Base-by-base conservation (phyloP, 768 basidiomycete species). In the Leucocoprinus birnbaumii region DNA sequence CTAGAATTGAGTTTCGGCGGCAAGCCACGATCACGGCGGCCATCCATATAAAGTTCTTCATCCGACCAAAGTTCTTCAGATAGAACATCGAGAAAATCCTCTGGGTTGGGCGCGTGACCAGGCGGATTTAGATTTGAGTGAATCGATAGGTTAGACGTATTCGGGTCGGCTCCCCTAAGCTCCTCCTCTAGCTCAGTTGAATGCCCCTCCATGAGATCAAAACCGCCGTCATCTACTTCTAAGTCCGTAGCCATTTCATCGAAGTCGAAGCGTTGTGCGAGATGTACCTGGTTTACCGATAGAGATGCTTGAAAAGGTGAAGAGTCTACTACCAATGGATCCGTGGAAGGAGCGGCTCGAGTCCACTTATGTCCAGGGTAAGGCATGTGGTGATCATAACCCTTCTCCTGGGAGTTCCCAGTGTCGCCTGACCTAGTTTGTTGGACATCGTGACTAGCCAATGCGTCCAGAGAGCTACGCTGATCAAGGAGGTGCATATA, bases 371-470 rank as follows among this genome's bases (percentile, higher is more conserved):
- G 1, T 42, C 21, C 26, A 35, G n/a, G 41, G 35, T 49, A 16
- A 27, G 24, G 18, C 54, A 55, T 55, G 47, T 48, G 47, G 47
- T 49, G 19, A 26, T 8, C 35, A 11, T 35, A 14, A 49, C 26
- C 27, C 38, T 55, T 55, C 31, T 18, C 54, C 27, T 42, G 54
- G 27, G 48, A 55, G 48, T 40, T 34, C 35, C 54, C n/a, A 27
- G 16, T 48, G 46, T 31, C 53, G 53, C 35, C 47, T 55, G 54
- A 55, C 54, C 41, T 11, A 22, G 26, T 10, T 55, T 46, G 53
- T 31, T 34, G 47, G 27, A 31, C 40, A 43, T 40, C 35, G 40
- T 55, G 41, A 49, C 38, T 25, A 43, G 38, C n/a, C 27, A 43
- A 44, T 7, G 42, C 42, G 22, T n/a, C 16, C 38, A 11, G 38